Conservation (phyloP, 441 rosid genomes). For the Croton setiger region DNA sequence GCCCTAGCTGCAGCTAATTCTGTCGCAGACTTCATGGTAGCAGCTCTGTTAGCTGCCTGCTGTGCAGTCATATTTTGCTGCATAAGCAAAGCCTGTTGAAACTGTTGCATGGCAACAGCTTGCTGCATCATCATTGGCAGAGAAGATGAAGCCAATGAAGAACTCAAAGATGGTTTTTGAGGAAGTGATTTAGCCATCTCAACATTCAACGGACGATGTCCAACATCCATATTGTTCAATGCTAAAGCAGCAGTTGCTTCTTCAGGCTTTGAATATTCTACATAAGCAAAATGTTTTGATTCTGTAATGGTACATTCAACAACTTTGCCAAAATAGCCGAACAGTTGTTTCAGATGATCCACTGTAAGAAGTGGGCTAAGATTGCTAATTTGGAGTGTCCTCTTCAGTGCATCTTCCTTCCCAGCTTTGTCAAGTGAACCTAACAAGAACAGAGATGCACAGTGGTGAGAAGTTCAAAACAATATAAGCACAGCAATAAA, state of each 20-base stretch:
- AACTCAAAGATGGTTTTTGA: slow-evolving; percentile 53
- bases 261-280: slow-evolving; percentile 86
- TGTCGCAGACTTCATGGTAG: slow-evolving; percentile 97
- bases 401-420: slow-evolving; percentile 67
- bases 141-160: slow-evolving; percentile 67
- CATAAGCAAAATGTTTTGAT: slow-evolving; percentile 88
- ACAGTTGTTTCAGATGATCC: slow-evolving; percentile 93
- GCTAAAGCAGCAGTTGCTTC: slow-evolving; percentile 95
- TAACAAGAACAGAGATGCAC: slow-evolving; percentile 27
- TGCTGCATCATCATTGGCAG: slow-evolving; percentile 99
- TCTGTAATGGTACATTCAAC: slow-evolving; percentile 82
- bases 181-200: slow-evolving; percentile 98
- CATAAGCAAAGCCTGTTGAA: slow-evolving; percentile 98
- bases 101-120: slow-evolving; percentile 99
- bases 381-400: slow-evolving; percentile 96
- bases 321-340: slow-evolving; percentile 92
- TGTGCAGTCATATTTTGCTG: slow-evolving; percentile 95
- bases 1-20: slow-evolving; percentile 99
- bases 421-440: slow-evolving; percentile 61
- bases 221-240: slow-evolving; percentile 93
- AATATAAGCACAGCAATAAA: neutral
- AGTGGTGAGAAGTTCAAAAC: slow-evolving; percentile 5
- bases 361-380: slow-evolving; percentile 87
- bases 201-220: slow-evolving; percentile 88
- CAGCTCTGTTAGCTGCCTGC: slow-evolving; percentile 97